Conservation (phyloP, 306 rosid species). For the Cucurbita ficifolia region DNA sequence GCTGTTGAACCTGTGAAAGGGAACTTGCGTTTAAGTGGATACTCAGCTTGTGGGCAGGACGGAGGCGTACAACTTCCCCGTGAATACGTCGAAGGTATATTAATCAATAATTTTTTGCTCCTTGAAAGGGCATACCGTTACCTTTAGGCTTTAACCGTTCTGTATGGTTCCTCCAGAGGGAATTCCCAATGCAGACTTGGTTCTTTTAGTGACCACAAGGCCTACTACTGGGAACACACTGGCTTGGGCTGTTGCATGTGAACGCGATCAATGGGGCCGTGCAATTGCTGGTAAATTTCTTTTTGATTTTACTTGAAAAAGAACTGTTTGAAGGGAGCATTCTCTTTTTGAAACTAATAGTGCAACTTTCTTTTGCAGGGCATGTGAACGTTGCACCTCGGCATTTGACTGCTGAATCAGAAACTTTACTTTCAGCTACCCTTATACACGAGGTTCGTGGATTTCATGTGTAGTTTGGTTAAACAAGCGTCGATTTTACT, state of each 20-base stretch:
- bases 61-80: slow-evolving; percentile 97
- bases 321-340: background rate
- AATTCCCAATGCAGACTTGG: slow-evolving; percentile 75
- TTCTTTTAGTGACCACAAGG: slow-evolving; percentile 92
- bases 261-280: slow-evolving; percentile 99
- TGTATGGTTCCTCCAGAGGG: slow-evolving; percentile 41
- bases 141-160: background rate
- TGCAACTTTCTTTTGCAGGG: slow-evolving; percentile 28
- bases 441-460: slow-evolving; percentile 76
- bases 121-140: background rate
- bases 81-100: slow-evolving; percentile 78
- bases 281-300: slow-evolving; percentile 65
- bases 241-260: slow-evolving; percentile 99
- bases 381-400: slow-evolving; percentile 99
- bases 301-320: background rate
- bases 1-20: slow-evolving; percentile 97
- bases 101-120: background rate
- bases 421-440: slow-evolving; percentile 89
- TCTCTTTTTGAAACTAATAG: background rate
- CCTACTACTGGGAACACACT: slow-evolving; percentile 95
- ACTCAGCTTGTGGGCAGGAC: slow-evolving; percentile 98
- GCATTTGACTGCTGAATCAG: slow-evolving; percentile 96
- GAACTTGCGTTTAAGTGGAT: slow-evolving; percentile 85
- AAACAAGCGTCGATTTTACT: background rate
- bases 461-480: slow-evolving; percentile 1